phyloP scores from a whole-genome alignment of 768 basidiomycete genomes.

The Rhizopogon vesiculosus region DNA sequence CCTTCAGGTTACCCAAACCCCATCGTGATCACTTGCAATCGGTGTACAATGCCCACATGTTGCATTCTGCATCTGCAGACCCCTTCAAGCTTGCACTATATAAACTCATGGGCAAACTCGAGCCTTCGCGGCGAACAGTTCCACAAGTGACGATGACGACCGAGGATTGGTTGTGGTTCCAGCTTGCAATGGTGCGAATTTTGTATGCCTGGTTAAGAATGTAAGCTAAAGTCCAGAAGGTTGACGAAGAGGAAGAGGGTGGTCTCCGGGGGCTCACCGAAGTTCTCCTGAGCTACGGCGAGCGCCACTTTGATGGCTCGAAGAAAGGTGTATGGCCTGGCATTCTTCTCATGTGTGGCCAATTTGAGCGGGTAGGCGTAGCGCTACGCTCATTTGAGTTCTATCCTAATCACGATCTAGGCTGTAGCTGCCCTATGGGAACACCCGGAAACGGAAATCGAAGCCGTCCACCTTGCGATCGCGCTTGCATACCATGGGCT shows the following conservation, averaged over 20 bases:
- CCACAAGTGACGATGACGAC: constrained; percentile 85
- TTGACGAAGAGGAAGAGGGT: constrained; percentile 79
- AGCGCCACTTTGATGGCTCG: constrained; percentile 72
- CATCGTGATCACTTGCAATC: constrained; percentile 79
- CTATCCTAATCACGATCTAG: constrained; percentile 33
- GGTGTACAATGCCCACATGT: constrained; percentile 82
- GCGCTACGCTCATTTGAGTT: neutral
- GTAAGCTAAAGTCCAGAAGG: constrained; percentile 30
- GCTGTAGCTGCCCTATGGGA: constrained; percentile 90
- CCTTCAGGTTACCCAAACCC: constrained; percentile 56
- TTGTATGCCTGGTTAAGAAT: neutral
- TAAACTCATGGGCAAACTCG: constrained; percentile 92
- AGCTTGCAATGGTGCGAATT: constrained; percentile 70
- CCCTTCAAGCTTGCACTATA: constrained; percentile 96
- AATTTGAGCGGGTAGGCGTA: constrained; percentile 80
- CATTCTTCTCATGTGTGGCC: constrained; percentile 85
- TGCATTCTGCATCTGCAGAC: constrained; percentile 83
- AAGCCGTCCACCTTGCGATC: constrained; percentile 92
- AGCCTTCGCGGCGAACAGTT: constrained; percentile 74
- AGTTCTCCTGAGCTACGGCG: constrained; percentile 70
- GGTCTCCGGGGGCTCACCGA: constrained; percentile 74
- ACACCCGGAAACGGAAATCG: constrained; percentile 80
- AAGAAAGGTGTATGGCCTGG: constrained; percentile 73
- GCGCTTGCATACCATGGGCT: constrained; percentile 92
- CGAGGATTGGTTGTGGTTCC: constrained; percentile 99